Percentiles rank a stretch among this genome's conserved stretches.
phyloP scores from a whole-genome alignment of 2,329 filamentous ascomycete species.

The Cladophialophora immunda region DNA sequence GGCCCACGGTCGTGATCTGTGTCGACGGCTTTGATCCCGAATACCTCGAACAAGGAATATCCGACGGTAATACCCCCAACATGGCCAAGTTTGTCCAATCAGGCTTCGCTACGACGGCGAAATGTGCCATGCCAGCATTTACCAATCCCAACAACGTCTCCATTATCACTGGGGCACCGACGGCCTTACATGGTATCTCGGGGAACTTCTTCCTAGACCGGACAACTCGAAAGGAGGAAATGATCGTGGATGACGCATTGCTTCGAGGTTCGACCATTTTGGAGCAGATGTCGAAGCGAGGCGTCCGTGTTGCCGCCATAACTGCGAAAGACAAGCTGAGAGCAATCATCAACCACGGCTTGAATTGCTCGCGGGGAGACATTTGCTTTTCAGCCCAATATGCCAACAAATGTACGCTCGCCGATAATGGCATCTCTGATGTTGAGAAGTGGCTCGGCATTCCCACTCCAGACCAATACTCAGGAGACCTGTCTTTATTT shows the following conservation, averaged over 20 bases:
- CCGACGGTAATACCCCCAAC: constrained; percentile 48
- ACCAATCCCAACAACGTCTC: constrained; percentile 58
- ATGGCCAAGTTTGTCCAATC: constrained; percentile 44
- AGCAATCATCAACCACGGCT: constrained; percentile 51
- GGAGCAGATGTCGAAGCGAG: constrained; percentile 50
- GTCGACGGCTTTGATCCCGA: constrained; percentile 56
- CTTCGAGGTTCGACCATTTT: constrained; percentile 54
- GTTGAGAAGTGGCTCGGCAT: constrained; percentile 52
- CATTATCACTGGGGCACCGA: constrained; percentile 55
- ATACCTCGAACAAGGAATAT: constrained; percentile 50
- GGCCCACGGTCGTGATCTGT: constrained; percentile 54
- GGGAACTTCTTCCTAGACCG: constrained; percentile 57
- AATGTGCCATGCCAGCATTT: constrained; percentile 55
- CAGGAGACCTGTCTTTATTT: constrained; percentile 54
- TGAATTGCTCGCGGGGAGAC: constrained; percentile 40
- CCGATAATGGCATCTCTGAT: constrained; percentile 48
- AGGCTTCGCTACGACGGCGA: constrained; percentile 52
- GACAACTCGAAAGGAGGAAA: constrained; percentile 50
- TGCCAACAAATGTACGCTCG: constrained; percentile 44
- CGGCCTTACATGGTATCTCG: constrained; percentile 52
- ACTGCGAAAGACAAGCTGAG: constrained; percentile 58
- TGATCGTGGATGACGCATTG: constrained; percentile 54
- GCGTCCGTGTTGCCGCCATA: constrained; percentile 53
- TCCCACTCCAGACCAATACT: constrained; percentile 52
- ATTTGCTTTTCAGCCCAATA: constrained; percentile 54